Conservation (phyloP, 495 filamentous ascomycete species). For the Talaromyces borbonicus region DNA sequence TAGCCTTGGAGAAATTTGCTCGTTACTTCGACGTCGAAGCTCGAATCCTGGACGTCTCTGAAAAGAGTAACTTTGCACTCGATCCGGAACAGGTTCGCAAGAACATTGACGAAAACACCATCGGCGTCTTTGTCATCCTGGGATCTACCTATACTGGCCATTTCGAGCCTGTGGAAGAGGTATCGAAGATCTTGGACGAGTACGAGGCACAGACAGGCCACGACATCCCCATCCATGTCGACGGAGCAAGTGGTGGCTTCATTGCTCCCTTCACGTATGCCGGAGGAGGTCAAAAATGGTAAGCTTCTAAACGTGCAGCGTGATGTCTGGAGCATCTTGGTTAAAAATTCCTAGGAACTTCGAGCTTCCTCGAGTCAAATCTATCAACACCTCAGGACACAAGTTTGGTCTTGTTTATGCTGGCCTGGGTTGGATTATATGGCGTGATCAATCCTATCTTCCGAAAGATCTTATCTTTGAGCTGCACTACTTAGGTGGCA, state of each 20-base stretch:
- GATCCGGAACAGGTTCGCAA: constrained; percentile 54
- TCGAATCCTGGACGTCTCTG: constrained; percentile 56
- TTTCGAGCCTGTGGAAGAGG: constrained; percentile 64
- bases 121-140: constrained; percentile 66
- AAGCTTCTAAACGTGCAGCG: too few species aligned
- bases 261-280: constrained; percentile 63
- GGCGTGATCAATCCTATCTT: constrained; percentile 57
- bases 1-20: constrained; percentile 61
- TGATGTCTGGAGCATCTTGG: too few species aligned
- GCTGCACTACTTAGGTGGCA: constrained; percentile 66
- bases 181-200: constrained; percentile 55
- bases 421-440: constrained; percentile 68
- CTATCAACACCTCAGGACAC: constrained; percentile 66
- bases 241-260: constrained; percentile 63
- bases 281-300: constrained; percentile 51
- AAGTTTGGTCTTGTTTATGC: constrained; percentile 68
- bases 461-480: constrained; percentile 67
- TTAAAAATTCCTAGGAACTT: constrained; percentile 44
- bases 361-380: constrained; percentile 59
- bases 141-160: constrained; percentile 71
- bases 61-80: constrained; percentile 50
- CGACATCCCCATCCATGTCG: constrained; percentile 68
- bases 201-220: constrained; percentile 52
- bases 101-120: constrained; percentile 70
- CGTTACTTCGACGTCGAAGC: constrained; percentile 73